A percentile compares a stretch with the other conserved stretches of the same genome.
These are phyloP conservation scores for Coccomyxa sp. DNA, from an alignment of 139 green algal species.

Conservation along the genomic window DNA sequence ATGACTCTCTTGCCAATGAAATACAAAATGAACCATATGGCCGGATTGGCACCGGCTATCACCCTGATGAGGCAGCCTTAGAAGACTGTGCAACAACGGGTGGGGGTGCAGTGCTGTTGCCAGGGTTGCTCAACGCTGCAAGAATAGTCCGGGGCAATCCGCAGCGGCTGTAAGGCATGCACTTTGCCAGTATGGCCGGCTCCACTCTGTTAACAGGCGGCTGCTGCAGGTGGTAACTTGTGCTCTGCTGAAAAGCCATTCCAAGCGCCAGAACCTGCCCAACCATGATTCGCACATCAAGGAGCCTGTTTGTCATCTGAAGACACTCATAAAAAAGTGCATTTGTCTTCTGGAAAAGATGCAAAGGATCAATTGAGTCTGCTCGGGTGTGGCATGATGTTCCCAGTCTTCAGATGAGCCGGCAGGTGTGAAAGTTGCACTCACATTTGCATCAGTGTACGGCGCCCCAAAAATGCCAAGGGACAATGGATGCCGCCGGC, in stretches of 20 bases:
- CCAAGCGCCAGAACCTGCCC: constrained; percentile 19
- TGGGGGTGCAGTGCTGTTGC: not conserved
- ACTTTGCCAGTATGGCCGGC: constrained; percentile 4
- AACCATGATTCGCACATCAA: not conserved
- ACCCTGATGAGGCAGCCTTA: not conserved
- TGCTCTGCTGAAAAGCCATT: constrained; percentile 19
- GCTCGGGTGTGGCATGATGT: too few species aligned
- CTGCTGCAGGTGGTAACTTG: constrained; percentile 16
- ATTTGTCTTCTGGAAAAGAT: not conserved
- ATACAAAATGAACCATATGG: too few species aligned
- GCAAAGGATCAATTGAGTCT: not conserved
- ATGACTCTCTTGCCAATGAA: too few species aligned
- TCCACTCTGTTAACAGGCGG: constrained; percentile 29
- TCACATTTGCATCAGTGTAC: constrained; percentile 15
- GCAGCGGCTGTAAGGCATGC: constrained; percentile 28
- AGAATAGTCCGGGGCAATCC: not conserved
- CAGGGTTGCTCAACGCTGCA: not conserved
- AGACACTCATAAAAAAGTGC: not conserved
- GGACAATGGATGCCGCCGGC: not conserved
- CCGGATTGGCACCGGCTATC: not conserved
- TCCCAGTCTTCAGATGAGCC: constrained; percentile 1
- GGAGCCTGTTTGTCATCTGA: not conserved
- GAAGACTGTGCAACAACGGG: not conserved
- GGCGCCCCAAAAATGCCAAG: constrained; percentile 9
- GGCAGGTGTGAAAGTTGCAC: not conserved